Percentiles rank a stretch among this genome's conserved stretches.
Evolutionary conservation across 768 basidiomycete species (phyloP).

Genomic region (Lactarius tabidus): DNA sequence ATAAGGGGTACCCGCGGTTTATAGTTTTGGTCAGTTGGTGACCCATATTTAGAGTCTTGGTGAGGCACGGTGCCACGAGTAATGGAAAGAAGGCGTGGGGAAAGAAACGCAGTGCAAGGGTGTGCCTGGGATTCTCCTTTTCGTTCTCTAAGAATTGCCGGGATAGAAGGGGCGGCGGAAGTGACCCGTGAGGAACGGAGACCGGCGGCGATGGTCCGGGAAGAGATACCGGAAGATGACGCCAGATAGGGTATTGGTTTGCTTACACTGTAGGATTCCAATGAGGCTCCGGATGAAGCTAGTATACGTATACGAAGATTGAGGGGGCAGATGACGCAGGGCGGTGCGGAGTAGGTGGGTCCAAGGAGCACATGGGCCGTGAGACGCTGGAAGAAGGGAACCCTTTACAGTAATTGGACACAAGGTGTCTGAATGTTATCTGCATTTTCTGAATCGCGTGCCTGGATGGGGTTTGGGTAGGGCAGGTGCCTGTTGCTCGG

Average conservation of each 20-base stretch:
- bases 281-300: not conserved
- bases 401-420: constrained; percentile 3
- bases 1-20: not conserved
- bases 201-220: not conserved
- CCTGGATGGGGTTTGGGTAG: not conserved
- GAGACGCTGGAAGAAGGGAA: not conserved
- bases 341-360: not conserved
- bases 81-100: not conserved
- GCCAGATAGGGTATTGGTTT: not conserved
- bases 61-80: not conserved
- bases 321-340: constrained; percentile 18
- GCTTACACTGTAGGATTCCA: constrained; percentile 1
- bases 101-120: not conserved
- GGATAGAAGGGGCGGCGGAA: not conserved
- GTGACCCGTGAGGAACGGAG: not conserved
- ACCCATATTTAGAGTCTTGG: not conserved
- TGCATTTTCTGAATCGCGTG: constrained; percentile 4
- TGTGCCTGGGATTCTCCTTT: constrained; percentile 2
- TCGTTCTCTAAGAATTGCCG: not conserved
- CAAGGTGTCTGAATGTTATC: not conserved
- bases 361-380: not conserved
- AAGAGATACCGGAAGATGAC: not conserved
- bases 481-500: not conserved
- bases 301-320: not conserved
- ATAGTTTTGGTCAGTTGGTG: not conserved